phyloP scores from a whole-genome alignment of 202 grass and related monocot genomes.

The Hordeum pubiflorum region DNA sequence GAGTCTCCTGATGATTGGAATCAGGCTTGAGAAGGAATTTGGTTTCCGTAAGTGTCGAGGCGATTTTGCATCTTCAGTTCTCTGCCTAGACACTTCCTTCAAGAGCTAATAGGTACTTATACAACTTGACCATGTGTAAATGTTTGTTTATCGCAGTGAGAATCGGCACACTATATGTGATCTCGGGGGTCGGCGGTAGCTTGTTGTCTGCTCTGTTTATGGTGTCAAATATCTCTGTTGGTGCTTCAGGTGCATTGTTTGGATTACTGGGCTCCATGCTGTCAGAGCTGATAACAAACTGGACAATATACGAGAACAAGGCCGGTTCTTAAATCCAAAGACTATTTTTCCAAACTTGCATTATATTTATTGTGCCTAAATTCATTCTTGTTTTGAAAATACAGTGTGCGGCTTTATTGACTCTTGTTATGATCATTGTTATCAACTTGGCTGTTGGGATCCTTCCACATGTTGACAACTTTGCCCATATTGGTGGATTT shows the following conservation, averaged over 20 bases:
- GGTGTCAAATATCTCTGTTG: constrained; percentile 80
- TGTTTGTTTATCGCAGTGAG: constrained; percentile 52
- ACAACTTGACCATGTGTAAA: neutral
- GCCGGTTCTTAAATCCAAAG: constrained; percentile 27
- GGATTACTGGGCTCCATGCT: constrained; percentile 90
- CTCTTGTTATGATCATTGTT: constrained; percentile 61
- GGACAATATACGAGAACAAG: constrained; percentile 98
- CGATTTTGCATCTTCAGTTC: neutral
- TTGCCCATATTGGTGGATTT: constrained; percentile 93
- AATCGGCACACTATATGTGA: constrained; percentile 77
- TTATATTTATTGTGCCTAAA: constrained; percentile 20
- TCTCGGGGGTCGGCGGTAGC: constrained; percentile 83
- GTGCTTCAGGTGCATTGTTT: constrained; percentile 94
- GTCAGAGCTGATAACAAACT: constrained; percentile 95
- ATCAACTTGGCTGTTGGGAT: constrained; percentile 84
- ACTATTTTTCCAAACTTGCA: constrained; percentile 20
- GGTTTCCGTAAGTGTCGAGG: constrained; percentile 60
- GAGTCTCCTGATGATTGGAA: constrained; percentile 77
- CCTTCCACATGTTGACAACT: constrained; percentile 85
- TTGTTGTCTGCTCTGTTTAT: constrained; percentile 84
- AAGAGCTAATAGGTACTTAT: neutral
- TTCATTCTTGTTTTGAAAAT: constrained; percentile 13
- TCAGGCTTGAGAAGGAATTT: constrained; percentile 88
- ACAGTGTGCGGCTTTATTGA: constrained; percentile 67
- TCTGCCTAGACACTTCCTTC: neutral